Evolutionary conservation across 805 yeast genomes (phyloP).

Genomic region (Kuraishia cidri): DNA sequence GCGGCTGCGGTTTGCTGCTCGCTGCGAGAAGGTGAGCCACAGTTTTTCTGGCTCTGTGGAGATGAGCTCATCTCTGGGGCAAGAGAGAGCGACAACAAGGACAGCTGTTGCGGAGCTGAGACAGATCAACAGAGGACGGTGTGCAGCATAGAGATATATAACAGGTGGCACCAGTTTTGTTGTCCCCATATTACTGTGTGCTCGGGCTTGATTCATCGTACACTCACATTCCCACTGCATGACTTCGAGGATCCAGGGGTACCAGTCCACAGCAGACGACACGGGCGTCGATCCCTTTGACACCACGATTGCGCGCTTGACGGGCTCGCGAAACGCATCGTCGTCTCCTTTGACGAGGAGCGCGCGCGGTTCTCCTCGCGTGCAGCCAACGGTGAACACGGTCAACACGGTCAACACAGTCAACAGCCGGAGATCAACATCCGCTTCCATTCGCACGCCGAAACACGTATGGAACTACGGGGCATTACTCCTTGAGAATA

Average conservation of each 20-base stretch:
- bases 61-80: neutral
- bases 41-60: neutral
- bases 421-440: neutral
- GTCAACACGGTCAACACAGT: neutral
- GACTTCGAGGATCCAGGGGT: too few relatives aligned
- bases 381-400: neutral
- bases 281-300: neutral
- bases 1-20: neutral
- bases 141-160: too few relatives aligned
- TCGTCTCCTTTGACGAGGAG: too few relatives aligned
- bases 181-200: too few relatives aligned
- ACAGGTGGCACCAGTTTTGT: too few relatives aligned
- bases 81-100: neutral
- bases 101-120: too few relatives aligned
- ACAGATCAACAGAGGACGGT: too few relatives aligned
- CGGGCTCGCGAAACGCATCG: too few relatives aligned
- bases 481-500: conserved; percentile 34
- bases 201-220: too few relatives aligned
- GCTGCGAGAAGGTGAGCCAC: neutral
- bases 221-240: too few relatives aligned
- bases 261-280: neutral
- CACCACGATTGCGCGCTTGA: neutral
- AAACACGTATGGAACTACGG: conserved; percentile 18
- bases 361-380: neutral
- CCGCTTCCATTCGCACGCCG: conserved; percentile 8